Conservation (phyloP, 192 early-diverging fungal species). For the Backusella australiensis region DNA sequence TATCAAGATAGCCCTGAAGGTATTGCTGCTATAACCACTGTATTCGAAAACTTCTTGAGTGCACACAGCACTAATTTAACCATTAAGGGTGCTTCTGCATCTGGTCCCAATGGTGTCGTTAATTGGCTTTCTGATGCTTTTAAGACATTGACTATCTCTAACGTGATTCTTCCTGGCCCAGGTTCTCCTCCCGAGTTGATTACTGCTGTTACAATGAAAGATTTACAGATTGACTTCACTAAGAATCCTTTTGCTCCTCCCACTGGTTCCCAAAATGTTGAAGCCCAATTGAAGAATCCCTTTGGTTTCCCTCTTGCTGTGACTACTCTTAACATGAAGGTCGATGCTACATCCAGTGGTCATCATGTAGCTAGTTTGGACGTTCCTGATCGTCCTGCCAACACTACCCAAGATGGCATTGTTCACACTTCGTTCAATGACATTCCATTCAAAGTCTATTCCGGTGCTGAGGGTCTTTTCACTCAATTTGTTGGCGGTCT, state of each 20-base stretch:
- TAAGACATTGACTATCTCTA: conserved; percentile 38
- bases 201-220: conserved; percentile 35
- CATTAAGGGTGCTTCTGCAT: conserved; percentile 26
- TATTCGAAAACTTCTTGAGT: conserved; percentile 53
- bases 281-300: conserved; percentile 39
- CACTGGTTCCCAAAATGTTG: conserved; percentile 40
- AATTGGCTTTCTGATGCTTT: conserved; percentile 44
- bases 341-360: conserved; percentile 20
- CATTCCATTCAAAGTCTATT: conserved; percentile 34
- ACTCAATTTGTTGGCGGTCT: conserved; percentile 27
- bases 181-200: conserved; percentile 37
- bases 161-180: conserved; percentile 31
- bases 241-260: conserved; percentile 42
- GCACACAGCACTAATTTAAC: conserved; percentile 30
- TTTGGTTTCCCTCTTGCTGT: conserved; percentile 44
- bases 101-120: conserved; percentile 37
- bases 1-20: conserved; percentile 44
- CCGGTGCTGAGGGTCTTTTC: conserved; percentile 22
- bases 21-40: conserved; percentile 44
- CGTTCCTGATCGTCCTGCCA: conserved; percentile 23
- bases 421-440: conserved; percentile 25
- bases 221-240: conserved; percentile 50
- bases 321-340: conserved; percentile 47
- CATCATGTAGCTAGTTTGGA: conserved; percentile 24
- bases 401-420: conserved; percentile 16